Evolutionary conservation across 257 asterid species (phyloP), one percentile per base, ranked within the genome.

Genomic region (Rubia yunnanensis): DNA sequence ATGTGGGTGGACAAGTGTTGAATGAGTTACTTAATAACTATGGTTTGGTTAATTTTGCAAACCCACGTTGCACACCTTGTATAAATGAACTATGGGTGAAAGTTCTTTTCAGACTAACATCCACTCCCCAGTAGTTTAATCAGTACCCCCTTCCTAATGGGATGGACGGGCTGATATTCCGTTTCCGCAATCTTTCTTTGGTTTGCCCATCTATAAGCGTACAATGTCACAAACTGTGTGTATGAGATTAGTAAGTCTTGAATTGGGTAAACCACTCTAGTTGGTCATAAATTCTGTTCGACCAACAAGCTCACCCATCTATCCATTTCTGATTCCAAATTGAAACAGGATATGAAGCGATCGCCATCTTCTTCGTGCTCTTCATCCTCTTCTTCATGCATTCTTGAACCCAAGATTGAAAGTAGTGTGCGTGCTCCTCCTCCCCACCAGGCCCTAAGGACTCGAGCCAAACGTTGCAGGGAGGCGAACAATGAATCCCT

Each of bases 301-400:
- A n/a, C n/a, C n/a, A n/a, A n/a, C n/a, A n/a, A n/a, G 81, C 86
- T 87, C 75, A 81, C 85, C 81, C 82, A 71, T 69, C 72, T 34
- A 24, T 23, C 72, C 54, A 50, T 13, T 38, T 50, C 61, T n/a
- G n/a, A n/a, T n/a, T n/a, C n/a, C n/a, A n/a, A 41, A 14, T 14
- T 41, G 20, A 41, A 44, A 44, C 39, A 35, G 56, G 28, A 48
- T 26, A 64, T 8, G 95, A 82, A 76, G 86, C 81, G 82, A 62
- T 70, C 66, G 36, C 65, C 71, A 17, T 73, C 94, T 52, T 80
- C 79, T 63, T 81, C 92, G 0, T 82, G 89, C 9, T 85, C 92
- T 0, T 82, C 91, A 8, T 88, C 91, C 23, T 82, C 95, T 49
- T 88, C 95, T 54, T 88, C 95, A 55, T 83, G 83, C 83, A 76